Evolutionary conservation across 176 grass and related monocot species (phyloP).

Genomic region (Musa troglodytarum): DNA sequence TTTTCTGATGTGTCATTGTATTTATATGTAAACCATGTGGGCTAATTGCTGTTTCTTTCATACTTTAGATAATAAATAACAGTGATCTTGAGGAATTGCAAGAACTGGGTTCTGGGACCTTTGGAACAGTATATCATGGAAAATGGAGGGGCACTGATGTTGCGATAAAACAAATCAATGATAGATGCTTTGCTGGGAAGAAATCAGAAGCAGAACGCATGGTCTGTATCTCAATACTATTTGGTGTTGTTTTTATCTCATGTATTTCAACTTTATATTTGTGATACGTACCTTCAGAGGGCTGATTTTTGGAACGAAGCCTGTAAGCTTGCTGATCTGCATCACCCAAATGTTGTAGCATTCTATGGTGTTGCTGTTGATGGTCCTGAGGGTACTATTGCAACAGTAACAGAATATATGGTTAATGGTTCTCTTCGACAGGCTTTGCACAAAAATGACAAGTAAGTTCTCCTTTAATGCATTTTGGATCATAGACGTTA

Average conservation of each 20-base stretch:
- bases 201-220: conserved; percentile 75
- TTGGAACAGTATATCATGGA: conserved; percentile 95
- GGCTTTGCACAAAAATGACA: conserved; percentile 88
- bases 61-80: conserved; percentile 75
- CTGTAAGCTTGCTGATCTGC: conserved; percentile 70
- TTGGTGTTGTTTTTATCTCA: background rate
- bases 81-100: conserved; percentile 91
- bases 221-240: conserved; percentile 27
- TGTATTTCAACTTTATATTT: conserved; percentile 9
- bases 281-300: conserved; percentile 31
- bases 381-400: conserved; percentile 74
- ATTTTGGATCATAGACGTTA: conserved; percentile 10
- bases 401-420: conserved; percentile 98
- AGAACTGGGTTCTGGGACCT: conserved; percentile 88
- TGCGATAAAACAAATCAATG: conserved; percentile 94
- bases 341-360: conserved; percentile 97
- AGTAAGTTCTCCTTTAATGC: conserved; percentile 26
- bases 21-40: conserved; percentile 2
- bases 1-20: background rate
- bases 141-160: conserved; percentile 98
- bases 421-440: conserved; percentile 94
- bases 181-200: conserved; percentile 89
- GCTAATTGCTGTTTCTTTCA: background rate
- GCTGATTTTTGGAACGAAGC: conserved; percentile 97
- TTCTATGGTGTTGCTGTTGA: conserved; percentile 96